phyloP scores from a whole-genome alignment of 257 asterid genomes.

The Cinchona pubescens region DNA sequence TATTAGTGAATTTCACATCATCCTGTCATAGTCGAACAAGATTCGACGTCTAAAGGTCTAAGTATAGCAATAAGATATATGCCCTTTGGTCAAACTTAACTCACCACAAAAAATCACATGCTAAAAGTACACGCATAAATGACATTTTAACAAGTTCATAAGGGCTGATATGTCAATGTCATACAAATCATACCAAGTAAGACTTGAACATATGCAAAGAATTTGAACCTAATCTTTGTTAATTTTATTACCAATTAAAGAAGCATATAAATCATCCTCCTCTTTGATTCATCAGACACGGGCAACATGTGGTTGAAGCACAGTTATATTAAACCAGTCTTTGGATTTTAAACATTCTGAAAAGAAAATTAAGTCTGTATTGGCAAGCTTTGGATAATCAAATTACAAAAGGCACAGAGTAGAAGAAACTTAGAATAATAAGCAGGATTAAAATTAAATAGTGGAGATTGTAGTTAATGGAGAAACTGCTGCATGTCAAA shows the following conservation, averaged over 20 bases:
- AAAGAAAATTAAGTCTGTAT: neutral
- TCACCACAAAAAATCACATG: neutral
- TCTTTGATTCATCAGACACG: neutral
- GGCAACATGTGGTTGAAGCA: neutral
- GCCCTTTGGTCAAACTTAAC: neutral
- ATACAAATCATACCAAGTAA: neutral
- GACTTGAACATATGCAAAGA: too few relatives aligned
- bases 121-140: neutral
- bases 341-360: too few relatives aligned
- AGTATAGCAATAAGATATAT: neutral
- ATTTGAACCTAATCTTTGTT: too few relatives aligned
- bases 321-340: too few relatives aligned
- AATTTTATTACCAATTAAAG: neutral
- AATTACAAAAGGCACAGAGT: neutral
- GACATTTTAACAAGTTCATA: neutral
- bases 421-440: neutral
- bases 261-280: neutral
- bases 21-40: too few relatives aligned
- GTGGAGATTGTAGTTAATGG: neutral
- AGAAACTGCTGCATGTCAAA: neutral
- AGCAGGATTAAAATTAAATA: neutral
- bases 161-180: neutral
- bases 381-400: neutral
- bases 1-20: neutral
- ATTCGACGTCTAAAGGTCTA: too few relatives aligned